phyloP scores from a whole-genome alignment of 2,329 filamentous ascomycete genomes.

The Aspergillus neotritici region DNA sequence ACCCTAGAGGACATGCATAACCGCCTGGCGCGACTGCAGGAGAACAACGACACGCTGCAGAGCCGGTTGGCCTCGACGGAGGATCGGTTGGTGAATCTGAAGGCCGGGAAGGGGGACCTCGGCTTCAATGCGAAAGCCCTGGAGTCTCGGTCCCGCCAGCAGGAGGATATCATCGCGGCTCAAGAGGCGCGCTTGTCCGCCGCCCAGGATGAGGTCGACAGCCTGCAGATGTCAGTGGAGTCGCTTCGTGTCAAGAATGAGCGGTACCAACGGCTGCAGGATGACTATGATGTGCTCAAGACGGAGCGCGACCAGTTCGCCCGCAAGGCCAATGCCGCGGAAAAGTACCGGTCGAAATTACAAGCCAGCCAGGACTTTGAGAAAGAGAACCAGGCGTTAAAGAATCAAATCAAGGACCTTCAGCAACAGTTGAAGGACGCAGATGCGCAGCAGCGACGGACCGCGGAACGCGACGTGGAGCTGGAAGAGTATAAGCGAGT shows the following conservation, averaged over 20 bases:
- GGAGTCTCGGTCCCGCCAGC: conserved; percentile 52
- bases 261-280: conserved; percentile 43
- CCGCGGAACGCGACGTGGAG: conserved; percentile 37
- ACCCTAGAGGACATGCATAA: conserved; percentile 52
- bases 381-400: conserved; percentile 44
- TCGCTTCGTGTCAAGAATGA: conserved; percentile 42
- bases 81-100: conserved; percentile 49
- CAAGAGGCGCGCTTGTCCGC: conserved; percentile 63
- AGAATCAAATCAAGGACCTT: conserved; percentile 42
- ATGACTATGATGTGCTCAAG: conserved; percentile 47
- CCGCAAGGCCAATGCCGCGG: conserved; percentile 45
- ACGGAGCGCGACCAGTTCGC: conserved; percentile 43
- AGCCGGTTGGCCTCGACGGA: conserved; percentile 42
- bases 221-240: conserved; percentile 41
- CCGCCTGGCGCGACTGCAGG: conserved; percentile 52
- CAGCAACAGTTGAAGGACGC: conserved; percentile 44
- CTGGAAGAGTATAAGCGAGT: conserved; percentile 42
- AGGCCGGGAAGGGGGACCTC: conserved; percentile 43
- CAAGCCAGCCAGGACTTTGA: conserved; percentile 46
- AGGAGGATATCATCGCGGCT: conserved; percentile 64
- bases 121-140: conserved; percentile 43
- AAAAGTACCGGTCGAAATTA: conserved; percentile 47
- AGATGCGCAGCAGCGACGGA: conserved; percentile 38
- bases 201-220: conserved; percentile 40
- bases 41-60: conserved; percentile 45